These are phyloP conservation scores for Aphanocladium album DNA, from an alignment of 2,329 filamentous ascomycete genomes.

Conservation along the genomic window DNA sequence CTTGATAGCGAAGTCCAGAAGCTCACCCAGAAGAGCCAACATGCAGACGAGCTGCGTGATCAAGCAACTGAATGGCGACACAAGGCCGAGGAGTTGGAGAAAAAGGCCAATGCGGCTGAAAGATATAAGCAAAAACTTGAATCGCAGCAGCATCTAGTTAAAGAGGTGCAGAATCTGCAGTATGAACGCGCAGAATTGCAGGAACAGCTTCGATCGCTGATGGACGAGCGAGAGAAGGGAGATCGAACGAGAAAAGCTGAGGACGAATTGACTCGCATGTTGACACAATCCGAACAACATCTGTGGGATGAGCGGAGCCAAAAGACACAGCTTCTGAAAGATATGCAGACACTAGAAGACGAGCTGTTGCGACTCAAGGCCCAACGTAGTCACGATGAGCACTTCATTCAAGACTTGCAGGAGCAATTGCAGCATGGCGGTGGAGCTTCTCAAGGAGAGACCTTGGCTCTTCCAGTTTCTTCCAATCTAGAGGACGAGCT, in stretches of 20 bases:
- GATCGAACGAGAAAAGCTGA: conserved; percentile 32
- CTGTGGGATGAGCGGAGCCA: conserved; percentile 40
- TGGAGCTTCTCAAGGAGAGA: conserved; percentile 17
- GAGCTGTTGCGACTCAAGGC: conserved; percentile 44
- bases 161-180: conserved; percentile 50
- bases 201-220: conserved; percentile 38
- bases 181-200: conserved; percentile 51
- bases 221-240: conserved; percentile 29
- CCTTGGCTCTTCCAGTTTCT: conserved; percentile 15
- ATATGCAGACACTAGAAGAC: conserved; percentile 39
- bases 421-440: conserved; percentile 48
- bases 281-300: conserved; percentile 37
- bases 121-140: conserved; percentile 60
- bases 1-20: conserved; percentile 51
- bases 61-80: conserved; percentile 55
- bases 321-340: conserved; percentile 41
- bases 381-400: conserved; percentile 46
- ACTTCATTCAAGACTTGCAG: conserved; percentile 53
- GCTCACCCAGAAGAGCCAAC: conserved; percentile 42
- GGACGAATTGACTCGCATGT: conserved; percentile 36
- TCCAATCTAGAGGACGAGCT: conserved; percentile 58
- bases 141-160: conserved; percentile 48
- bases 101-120: conserved; percentile 59
- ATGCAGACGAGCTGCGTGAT: conserved; percentile 50
- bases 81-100: conserved; percentile 53